Evolutionary conservation across 2,329 filamentous ascomycete species (phyloP), one percentile per base, ranked within the genome.

Genomic region (Claviceps humidiphila): DNA sequence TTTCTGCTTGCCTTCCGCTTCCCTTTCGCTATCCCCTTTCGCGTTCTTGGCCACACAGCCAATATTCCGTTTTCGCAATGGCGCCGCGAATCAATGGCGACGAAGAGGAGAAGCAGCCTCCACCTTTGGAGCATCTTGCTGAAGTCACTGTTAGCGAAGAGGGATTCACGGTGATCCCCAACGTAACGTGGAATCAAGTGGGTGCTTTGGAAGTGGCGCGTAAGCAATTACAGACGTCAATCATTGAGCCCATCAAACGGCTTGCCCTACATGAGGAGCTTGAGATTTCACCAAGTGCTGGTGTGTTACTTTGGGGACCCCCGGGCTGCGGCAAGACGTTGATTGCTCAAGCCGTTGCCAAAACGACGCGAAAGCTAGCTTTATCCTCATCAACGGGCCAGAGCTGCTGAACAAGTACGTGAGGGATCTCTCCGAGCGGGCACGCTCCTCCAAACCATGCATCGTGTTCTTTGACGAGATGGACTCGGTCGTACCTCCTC

Each of bases 401-500:
- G 93, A 98, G 66, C 75, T 98, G 9, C 78, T 98, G 46, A 97
- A 97, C 74, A 98, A 97, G 69, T 98, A 91, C 65, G 90, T 98
- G 1, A 83, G 93, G 22, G 89, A 95, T 65, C 85, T 97, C 0
- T 98, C 98, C 68, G 81, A 84, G 57, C 84, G 91, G 16, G 93
- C 93, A 1, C 81, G 90, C 50, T 86, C 86, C 1, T 91, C 86
- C 7, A 79, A 89, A 0, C 93, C 93, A 1, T 97, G 91, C 64
- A 89, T 98, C 51, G 84, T 98, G 54, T 97, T 98, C 77, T 97
- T 98, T 64, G 93, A 98, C 65, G 93, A 98, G 70, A 78, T 98
- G 50, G 93, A 98, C 68, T 91, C 93, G 1, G 74, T 98, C 2
- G 90, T 93, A 0, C 90, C 91, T 0, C 83, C 83, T 50, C 82